Percentiles rank a stretch among this genome's conserved stretches.
Conservation (phyloP, 352 stramenopile genomes). For the Elongisporangium anandrum region DNA sequence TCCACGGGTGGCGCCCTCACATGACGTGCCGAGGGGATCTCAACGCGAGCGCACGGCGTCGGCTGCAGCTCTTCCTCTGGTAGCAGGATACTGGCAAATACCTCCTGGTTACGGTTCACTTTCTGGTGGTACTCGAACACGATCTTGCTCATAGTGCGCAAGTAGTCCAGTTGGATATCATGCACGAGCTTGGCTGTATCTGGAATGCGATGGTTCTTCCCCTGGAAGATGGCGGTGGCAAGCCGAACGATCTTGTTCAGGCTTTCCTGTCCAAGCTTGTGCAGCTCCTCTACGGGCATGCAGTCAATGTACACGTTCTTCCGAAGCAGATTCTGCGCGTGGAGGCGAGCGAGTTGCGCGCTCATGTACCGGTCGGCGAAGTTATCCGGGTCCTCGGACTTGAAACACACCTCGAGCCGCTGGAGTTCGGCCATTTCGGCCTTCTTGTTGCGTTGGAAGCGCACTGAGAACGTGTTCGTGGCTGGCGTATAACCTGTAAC, state of each 20-base stretch:
- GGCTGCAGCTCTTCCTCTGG: conserved; percentile 36
- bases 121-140: conserved; percentile 82
- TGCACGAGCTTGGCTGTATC: conserved; percentile 77
- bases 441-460: conserved; percentile 65
- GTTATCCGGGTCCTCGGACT: conserved; percentile 67
- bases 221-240: conserved; percentile 60
- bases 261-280: conserved; percentile 78
- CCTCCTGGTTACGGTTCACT: conserved; percentile 38
- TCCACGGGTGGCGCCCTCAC: conserved; percentile 54
- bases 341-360: conserved; percentile 48
- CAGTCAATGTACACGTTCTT: conserved; percentile 86
- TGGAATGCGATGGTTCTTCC: conserved; percentile 58
- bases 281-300: conserved; percentile 78
- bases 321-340: conserved; percentile 60
- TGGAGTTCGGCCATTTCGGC: conserved; percentile 42
- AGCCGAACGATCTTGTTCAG: conserved; percentile 72
- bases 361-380: conserved; percentile 73
- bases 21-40: conserved; percentile 1
- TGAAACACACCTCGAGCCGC: conserved; percentile 77
- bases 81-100: conserved; percentile 53
- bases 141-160: conserved; percentile 91
- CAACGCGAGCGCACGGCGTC: conserved; percentile 33
- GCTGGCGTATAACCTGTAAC: conserved; percentile 48
- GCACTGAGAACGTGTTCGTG: conserved; percentile 44
- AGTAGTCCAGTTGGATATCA: conserved; percentile 89